phyloP scores from a whole-genome alignment of 805 yeast genomes.

The Ogataea siamensis region DNA sequence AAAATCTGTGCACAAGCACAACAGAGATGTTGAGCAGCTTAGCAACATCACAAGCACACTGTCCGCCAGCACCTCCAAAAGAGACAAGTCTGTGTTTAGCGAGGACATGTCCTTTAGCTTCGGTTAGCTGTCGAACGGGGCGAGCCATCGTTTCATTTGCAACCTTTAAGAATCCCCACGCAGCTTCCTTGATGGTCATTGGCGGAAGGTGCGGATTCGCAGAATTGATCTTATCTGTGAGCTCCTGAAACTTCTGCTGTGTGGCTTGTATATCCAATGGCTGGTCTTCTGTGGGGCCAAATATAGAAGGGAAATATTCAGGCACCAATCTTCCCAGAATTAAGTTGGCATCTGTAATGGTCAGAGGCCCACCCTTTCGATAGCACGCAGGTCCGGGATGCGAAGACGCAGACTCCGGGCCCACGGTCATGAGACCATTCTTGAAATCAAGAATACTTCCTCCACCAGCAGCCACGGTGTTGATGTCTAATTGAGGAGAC shows the following conservation, averaged over 20 bases:
- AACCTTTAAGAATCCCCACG: conserved; percentile 75
- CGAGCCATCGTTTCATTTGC: conserved; percentile 91
- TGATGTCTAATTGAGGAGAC: conserved; percentile 79
- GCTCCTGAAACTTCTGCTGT: conserved; percentile 45
- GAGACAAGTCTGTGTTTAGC: conserved; percentile 70
- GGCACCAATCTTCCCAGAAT: conserved; percentile 67
- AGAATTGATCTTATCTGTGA: conserved; percentile 56
- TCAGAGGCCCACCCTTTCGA: conserved; percentile 78
- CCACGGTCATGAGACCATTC: conserved; percentile 71
- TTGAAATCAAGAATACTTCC: conserved; percentile 65
- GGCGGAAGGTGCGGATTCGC: conserved; percentile 41
- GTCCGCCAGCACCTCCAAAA: conserved; percentile 95
- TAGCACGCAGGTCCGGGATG: conserved; percentile 89
- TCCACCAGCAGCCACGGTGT: conserved; percentile 40
- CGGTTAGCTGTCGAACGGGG: conserved; percentile 81
- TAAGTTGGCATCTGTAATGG: conserved; percentile 81
- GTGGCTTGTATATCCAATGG: conserved; percentile 59
- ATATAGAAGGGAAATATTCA: conserved; percentile 71
- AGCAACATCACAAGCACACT: conserved; percentile 80
- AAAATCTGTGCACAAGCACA: conserved; percentile 74
- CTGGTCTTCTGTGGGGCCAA: conserved; percentile 74
- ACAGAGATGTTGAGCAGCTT: conserved; percentile 63
- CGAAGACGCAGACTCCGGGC: conserved; percentile 82
- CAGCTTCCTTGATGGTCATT: conserved; percentile 64
- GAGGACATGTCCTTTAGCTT: conserved; percentile 73